These are phyloP conservation scores for Truncatella angustata DNA, from an alignment of 2,329 filamentous ascomycete genomes.

Conservation along the genomic window DNA sequence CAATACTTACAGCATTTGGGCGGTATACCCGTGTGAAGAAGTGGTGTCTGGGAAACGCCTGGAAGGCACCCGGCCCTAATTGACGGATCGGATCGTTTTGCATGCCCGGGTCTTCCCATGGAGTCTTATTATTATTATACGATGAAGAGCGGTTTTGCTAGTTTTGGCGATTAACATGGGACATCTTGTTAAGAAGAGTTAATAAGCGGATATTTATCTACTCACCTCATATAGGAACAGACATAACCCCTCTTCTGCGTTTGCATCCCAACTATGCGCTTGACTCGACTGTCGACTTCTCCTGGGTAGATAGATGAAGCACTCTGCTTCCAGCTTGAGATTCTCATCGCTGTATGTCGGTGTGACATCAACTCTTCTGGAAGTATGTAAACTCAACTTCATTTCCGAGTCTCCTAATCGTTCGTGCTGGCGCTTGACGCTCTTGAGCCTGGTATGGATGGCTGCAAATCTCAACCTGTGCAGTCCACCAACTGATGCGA, in stretches of 20 bases:
- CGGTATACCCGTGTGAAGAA: conserved; percentile 57
- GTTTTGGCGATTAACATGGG: too few relatives aligned
- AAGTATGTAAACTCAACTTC: conserved; percentile 37
- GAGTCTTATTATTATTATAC: conserved; percentile 28
- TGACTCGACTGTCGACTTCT: conserved; percentile 22
- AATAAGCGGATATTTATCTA: neutral
- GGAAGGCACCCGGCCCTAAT: conserved; percentile 45
- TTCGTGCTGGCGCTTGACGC: conserved; percentile 26
- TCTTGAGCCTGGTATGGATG: conserved; percentile 40
- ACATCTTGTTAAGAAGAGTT: neutral
- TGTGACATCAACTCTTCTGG: conserved; percentile 36
- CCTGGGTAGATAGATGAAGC: conserved; percentile 39
- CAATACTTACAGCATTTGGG: conserved; percentile 47
- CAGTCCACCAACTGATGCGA: conserved; percentile 36
- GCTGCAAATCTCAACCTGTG: conserved; percentile 43
- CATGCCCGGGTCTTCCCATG: conserved; percentile 36
- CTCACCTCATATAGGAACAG: conserved; percentile 54
- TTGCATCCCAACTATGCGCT: conserved; percentile 22
- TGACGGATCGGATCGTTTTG: conserved; percentile 36
- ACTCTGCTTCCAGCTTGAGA: conserved; percentile 42
- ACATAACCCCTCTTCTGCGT: conserved; percentile 36
- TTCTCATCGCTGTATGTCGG: conserved; percentile 32
- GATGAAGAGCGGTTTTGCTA: conserved; percentile 46
- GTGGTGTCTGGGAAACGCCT: conserved; percentile 54
- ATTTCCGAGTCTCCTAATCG: conserved; percentile 16